Evolutionary conservation across 495 filamentous ascomycete species (phyloP).

Genomic region (Parmelia sp.): DNA sequence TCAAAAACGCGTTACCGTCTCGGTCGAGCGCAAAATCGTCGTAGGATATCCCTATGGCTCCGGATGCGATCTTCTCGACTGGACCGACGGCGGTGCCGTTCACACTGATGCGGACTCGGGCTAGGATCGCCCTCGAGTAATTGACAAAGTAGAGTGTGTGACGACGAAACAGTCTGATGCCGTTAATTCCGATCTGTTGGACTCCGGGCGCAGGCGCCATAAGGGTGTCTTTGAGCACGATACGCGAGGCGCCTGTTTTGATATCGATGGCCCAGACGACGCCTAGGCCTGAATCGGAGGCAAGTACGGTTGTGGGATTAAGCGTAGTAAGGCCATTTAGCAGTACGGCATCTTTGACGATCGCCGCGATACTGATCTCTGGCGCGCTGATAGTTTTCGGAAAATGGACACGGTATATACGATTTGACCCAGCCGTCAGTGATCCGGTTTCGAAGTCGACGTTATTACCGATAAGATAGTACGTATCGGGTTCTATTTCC

Average conservation of each 20-base stretch:
- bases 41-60: constrained; percentile 8
- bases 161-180: constrained; percentile 26
- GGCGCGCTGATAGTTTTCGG: no score
- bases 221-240: constrained; percentile 27
- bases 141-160: constrained; percentile 37
- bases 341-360: no score
- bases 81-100: constrained; percentile 24
- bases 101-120: constrained; percentile 27
- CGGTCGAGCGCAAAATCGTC: constrained; percentile 33
- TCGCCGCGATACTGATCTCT: no score
- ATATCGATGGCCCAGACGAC: constrained; percentile 32
- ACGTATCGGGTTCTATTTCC: no score
- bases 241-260: constrained; percentile 14
- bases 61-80: constrained; percentile 16
- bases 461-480: no score
- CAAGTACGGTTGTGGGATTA: background rate
- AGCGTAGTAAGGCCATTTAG: constrained; percentile 14
- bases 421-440: no score
- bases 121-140: constrained; percentile 30
- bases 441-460: no score
- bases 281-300: constrained; percentile 25
- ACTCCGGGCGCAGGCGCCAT: constrained; percentile 26
- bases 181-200: constrained; percentile 34
- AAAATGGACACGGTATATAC: no score
- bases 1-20: constrained; percentile 23